Evolutionary conservation across 2,329 filamentous ascomycete species (phyloP).

Genomic region (Xylaria sp.): DNA sequence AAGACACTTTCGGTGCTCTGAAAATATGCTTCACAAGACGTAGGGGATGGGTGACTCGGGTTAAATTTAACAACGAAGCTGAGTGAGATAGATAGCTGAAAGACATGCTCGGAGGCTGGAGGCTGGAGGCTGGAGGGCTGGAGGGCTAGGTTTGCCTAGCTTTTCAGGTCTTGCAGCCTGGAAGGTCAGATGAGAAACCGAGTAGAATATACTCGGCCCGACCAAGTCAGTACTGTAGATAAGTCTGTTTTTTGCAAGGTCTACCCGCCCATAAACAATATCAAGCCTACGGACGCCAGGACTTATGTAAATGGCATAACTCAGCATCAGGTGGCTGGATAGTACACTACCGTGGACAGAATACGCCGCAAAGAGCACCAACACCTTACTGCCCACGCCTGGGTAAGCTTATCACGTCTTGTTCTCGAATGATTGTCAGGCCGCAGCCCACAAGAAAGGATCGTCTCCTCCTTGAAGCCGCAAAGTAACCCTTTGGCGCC

Average conservation of each 20-base stretch:
- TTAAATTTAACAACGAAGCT: neutral
- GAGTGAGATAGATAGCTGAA: slow-evolving; percentile 16
- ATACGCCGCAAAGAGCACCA: too few species aligned
- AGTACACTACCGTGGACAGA: too few species aligned
- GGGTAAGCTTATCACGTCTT: neutral
- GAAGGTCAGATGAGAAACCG: neutral
- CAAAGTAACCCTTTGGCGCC: slow-evolving; percentile 9
- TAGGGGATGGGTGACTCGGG: neutral
- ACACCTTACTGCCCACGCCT: too few species aligned
- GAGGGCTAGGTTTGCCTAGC: neutral
- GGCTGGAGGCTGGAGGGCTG: slow-evolving; percentile 1
- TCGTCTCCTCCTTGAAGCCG: neutral
- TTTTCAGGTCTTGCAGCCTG: neutral
- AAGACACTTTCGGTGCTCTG: too few species aligned
- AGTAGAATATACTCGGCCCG: neutral
- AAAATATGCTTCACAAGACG: too few species aligned
- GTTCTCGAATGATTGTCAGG: neutral
- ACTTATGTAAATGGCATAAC: neutral
- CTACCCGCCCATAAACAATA: too few species aligned
- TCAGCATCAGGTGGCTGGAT: neutral
- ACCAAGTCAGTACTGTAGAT: too few species aligned
- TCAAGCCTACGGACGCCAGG: neutral
- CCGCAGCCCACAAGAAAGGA: neutral
- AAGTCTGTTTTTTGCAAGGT: too few species aligned
- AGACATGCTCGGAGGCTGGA: slow-evolving; percentile 2